These are phyloP conservation scores for Candida sp. DNA, from an alignment of 1,139 yeast genomes.

Conservation along the genomic window DNA sequence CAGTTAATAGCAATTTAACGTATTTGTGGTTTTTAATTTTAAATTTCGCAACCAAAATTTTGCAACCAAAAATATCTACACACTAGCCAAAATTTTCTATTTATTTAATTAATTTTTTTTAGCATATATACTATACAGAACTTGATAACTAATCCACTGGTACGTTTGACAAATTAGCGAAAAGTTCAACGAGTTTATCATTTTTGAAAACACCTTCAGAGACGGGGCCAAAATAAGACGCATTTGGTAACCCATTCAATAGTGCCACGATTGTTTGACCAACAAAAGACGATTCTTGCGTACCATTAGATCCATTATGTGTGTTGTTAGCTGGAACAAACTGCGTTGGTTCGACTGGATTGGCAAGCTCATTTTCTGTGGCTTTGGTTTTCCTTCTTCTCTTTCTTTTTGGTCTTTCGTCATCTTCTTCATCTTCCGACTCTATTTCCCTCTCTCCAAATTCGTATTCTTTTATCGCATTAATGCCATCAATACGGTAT, in stretches of 20 bases:
- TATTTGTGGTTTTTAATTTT: conserved; percentile 1
- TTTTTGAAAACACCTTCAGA: conserved; percentile 38
- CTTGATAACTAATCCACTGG: conserved; percentile 12
- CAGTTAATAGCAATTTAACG: conserved; percentile 1
- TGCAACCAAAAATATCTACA: conserved; percentile 4
- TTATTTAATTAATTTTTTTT: no score
- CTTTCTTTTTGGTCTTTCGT: conserved; percentile 16
- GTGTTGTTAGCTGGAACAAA: background rate
- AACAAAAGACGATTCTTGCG: conserved; percentile 30
- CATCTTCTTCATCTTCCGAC: conserved; percentile 17
- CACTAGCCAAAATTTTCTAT: no score
- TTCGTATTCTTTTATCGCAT: conserved; percentile 44
- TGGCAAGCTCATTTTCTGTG: conserved; percentile 6
- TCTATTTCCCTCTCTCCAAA: conserved; percentile 25
- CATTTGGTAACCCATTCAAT: conserved; percentile 51
- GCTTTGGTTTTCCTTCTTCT: conserved; percentile 12
- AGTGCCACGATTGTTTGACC: conserved; percentile 53
- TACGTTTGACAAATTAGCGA: conserved; percentile 33
- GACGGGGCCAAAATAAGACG: conserved; percentile 42
- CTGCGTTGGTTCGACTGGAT: conserved; percentile 5
- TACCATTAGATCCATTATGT: background rate
- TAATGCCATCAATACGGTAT: conserved; percentile 38
- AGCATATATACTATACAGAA: conserved; percentile 3
- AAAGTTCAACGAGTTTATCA: conserved; percentile 38
- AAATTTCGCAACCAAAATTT: conserved; percentile 6